These are phyloP conservation scores for Laburnicola sp. DNA, from an alignment of 2,329 filamentous ascomycete species.

Conservation along the genomic window DNA sequence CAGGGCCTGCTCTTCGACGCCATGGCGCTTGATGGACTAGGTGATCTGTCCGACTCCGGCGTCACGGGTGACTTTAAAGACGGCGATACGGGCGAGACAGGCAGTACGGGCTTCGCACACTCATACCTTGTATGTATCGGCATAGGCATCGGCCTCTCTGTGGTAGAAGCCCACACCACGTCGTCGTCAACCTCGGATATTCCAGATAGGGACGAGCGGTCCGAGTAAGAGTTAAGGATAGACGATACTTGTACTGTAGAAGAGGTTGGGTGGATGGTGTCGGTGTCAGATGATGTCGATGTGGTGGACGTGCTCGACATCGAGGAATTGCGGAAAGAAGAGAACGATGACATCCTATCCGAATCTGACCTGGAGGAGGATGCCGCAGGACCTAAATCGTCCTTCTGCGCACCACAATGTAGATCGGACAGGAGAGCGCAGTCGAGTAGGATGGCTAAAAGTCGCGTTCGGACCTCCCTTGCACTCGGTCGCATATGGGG, in stretches of 20 bases:
- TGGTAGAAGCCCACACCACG: constrained; percentile 6
- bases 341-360: constrained; percentile 33
- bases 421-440: constrained; percentile 38
- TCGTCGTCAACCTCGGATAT: constrained; percentile 32
- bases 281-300: constrained; percentile 28
- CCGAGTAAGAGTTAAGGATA: constrained; percentile 36
- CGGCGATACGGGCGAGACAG: too few species aligned
- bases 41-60: constrained; percentile 12
- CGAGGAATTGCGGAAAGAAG: constrained; percentile 27
- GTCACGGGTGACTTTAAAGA: constrained; percentile 16
- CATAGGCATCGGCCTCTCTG: constrained; percentile 16
- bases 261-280: constrained; percentile 29
- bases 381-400: constrained; percentile 31
- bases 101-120: too few species aligned
- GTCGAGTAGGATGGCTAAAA: constrained; percentile 37
- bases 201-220: constrained; percentile 34
- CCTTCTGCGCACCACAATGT: constrained; percentile 41
- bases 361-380: constrained; percentile 30
- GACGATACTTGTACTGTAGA: constrained; percentile 32
- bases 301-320: constrained; percentile 35
- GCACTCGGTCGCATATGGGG: constrained; percentile 48
- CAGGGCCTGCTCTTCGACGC: constrained; percentile 29
- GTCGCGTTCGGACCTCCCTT: constrained; percentile 45
- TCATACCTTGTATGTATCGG: constrained; percentile 14
- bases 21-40: constrained; percentile 21